Base-by-base conservation (phyloP, 1,284 basidiomycete species). In the Pholiota adiposa region DNA sequence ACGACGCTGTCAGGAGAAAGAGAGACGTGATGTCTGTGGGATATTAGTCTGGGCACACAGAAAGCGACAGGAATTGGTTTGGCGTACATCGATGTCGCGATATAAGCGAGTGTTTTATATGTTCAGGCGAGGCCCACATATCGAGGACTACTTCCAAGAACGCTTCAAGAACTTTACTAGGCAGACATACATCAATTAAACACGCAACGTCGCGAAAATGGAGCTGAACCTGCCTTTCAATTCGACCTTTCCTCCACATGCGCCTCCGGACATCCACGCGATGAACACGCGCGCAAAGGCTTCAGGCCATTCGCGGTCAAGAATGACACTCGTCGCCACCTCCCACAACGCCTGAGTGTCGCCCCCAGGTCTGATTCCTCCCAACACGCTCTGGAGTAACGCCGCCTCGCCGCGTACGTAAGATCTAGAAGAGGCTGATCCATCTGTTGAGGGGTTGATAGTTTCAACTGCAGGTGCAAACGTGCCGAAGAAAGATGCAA, bases 71-170 rank as follows among this genome's bases (percentile, higher is more conserved):
- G 12, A 23, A 48, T 8, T 56, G 49, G 8, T 38, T 27, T 25
- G 11, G 14, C 57, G 60, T 72, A 91, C 90, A 91, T 60, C 76
- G 83, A 72, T 92, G 90, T 16, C 80, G 78, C 23, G 83, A 83
- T 6, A 92, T 72, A n/a, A 90, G 71, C 0, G 91, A 90, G 69
- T 90, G 87, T 59, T 83, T 88, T 66, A 92, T 78, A 66, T 92
- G 88, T 23, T 88, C 86, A 5, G 84, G 72, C 16, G 83, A 79
- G 9, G 86, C 77, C 90, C 91, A 93, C 7, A 79, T 66, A n/a
- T 85, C 82, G 3, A 88, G 66, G 1, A 84, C 72, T 51, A 73
- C 76, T 36, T 77, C 69, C 27, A 87, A 72, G 51, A 92, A 75
- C 0, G 70, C 66, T 9, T 79, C 75, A 12, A 88, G 74, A 11